Evolutionary conservation across 352 stramenopile genomes (phyloP).

Genomic region (Globisporangium spinosum): DNA sequence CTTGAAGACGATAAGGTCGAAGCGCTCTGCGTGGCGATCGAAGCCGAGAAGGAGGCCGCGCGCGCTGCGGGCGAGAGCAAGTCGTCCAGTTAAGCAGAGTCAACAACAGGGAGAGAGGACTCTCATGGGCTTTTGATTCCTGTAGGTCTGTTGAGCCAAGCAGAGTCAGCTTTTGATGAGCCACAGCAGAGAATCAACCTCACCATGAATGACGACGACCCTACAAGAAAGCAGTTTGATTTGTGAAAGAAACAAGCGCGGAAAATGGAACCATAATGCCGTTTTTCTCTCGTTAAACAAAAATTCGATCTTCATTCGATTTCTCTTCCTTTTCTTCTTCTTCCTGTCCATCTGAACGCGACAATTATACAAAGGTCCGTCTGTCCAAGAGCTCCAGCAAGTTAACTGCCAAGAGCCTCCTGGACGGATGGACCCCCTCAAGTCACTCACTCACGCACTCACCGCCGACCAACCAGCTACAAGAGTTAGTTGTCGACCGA

Average conservation of each 20-base stretch:
- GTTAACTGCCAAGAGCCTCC: neutral
- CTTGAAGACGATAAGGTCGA: conserved; percentile 78
- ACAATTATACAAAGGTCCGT: neutral
- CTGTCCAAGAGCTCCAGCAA: neutral
- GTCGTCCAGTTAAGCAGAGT: conserved; percentile 30
- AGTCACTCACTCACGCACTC: neutral
- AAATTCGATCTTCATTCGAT: neutral
- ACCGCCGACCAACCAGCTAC: neutral
- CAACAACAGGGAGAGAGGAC: neutral
- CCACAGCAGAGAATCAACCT: neutral
- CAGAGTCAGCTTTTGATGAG: neutral
- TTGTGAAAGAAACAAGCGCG: neutral
- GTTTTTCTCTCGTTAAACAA: neutral
- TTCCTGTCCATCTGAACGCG: neutral
- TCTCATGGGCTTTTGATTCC: too few relatives aligned
- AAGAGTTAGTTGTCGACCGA: conserved; percentile 20
- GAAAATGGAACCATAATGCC: neutral
- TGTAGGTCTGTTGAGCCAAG: too few relatives aligned
- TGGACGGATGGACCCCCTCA: neutral
- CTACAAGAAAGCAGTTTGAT: neutral
- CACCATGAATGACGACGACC: neutral
- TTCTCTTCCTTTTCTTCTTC: neutral
- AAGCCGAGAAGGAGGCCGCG: conserved; percentile 82
- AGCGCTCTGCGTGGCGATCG: conserved; percentile 73
- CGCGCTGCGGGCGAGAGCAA: conserved; percentile 74